phyloP scores from a whole-genome alignment of 768 basidiomycete species.

The Cytidiella melzeri region DNA sequence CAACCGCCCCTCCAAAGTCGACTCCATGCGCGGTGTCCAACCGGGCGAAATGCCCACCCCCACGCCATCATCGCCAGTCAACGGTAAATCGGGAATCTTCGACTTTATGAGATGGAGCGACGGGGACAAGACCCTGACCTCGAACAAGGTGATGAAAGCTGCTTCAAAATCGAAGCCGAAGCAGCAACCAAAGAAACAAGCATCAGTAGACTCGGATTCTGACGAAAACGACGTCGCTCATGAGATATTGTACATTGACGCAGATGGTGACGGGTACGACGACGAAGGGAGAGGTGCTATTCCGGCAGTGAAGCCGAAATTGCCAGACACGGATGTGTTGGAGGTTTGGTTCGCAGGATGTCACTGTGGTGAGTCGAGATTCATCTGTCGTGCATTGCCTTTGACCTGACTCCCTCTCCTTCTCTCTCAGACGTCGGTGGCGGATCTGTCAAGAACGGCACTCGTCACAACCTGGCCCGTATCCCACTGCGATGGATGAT shows the following conservation, averaged over 20 bases:
- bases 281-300: constrained; percentile 17
- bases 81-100: not conserved
- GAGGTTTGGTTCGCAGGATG: constrained; percentile 82
- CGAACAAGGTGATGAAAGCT: not conserved
- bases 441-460: constrained; percentile 54
- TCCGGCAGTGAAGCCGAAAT: not conserved
- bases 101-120: not conserved
- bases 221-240: not conserved
- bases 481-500: constrained; percentile 62
- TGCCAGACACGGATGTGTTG: constrained; percentile 46
- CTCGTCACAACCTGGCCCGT: constrained; percentile 55
- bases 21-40: constrained; percentile 39
- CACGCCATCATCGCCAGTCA: not conserved
- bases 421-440: constrained; percentile 61
- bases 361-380: constrained; percentile 63
- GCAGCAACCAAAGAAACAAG: not conserved
- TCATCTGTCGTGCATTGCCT: too few species aligned
- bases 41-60: constrained; percentile 42
- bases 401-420: too few species aligned
- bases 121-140: not conserved
- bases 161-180: not conserved
- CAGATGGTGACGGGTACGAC: constrained; percentile 37
- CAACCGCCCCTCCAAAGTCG: constrained; percentile 24
- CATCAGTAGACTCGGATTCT: not conserved
- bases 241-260: constrained; percentile 6